Evolutionary conservation across 257 asterid genomes (phyloP), one percentile per base, ranked within the genome.

Genomic region (Ocimum tenuiflorum): DNA sequence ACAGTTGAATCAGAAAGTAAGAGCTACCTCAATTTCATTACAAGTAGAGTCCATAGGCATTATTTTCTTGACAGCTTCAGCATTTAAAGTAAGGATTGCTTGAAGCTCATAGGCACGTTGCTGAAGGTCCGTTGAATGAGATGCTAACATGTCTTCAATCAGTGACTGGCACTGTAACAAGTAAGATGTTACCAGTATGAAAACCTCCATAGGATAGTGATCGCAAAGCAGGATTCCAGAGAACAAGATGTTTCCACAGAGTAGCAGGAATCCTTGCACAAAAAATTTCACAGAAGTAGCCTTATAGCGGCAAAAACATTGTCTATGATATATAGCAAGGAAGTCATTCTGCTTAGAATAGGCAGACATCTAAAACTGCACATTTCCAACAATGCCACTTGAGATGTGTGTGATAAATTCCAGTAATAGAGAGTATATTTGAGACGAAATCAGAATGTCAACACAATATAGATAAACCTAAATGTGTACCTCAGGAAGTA

Each of bases 51-150:
- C 87, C 79, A 77, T 75, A 50, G 97, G 94, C 88, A 94, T 86
- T 75, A 90, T 75, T 75, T 79, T 75, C 73, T 83, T 79, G 22
- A 85, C 78, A 45, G 85, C 87, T 46, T 39, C 83, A 67, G 95
- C 84, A 83, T 88, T 95, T 70, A 94, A 79, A 60, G 75, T 68
- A 63, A 85, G 75, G 76, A 94, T 77, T 35, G 91, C 89, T 82
- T 90, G 95, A 72, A 90, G 89, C 78, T 94, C 97, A 74, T 90
- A 90, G 52, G 95, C 99, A 71, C 99, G 97, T 82, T 94, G 97
- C 83, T 94, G 99, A 72, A 94, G 85, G 78, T 90, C 97, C 7
- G 99, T 94, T 48, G 97, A 94, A 79, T 86, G 82, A 45, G 97
- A 90, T 65, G 95, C 95, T 74, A 91, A 69, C 81, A 85, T 57